phyloP scores from a whole-genome alignment of 495 filamentous ascomycete species.

The Neurospora sp. region DNA sequence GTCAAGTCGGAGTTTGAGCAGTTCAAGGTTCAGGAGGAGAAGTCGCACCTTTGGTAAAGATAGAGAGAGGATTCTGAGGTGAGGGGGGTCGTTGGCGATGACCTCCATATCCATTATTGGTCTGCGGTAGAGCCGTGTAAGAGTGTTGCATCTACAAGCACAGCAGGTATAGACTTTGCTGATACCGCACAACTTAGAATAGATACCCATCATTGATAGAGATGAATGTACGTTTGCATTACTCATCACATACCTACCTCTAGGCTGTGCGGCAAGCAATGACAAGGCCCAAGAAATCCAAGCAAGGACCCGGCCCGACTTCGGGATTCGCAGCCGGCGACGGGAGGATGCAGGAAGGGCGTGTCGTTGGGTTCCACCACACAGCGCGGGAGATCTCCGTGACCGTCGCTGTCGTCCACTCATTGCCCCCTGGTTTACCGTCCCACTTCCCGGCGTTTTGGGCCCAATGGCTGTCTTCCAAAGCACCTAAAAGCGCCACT shows the following conservation, averaged over 20 bases:
- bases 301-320: background rate
- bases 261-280: background rate
- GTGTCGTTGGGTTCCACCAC: background rate
- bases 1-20: conserved; percentile 12
- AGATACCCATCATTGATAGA: background rate
- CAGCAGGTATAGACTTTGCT: background rate
- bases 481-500: background rate
- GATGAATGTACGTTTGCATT: background rate
- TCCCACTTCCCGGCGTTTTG: background rate
- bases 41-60: conserved; percentile 14
- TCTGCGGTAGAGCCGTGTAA: background rate
- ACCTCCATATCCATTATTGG: background rate
- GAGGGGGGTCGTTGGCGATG: background rate
- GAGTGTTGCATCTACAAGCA: background rate
- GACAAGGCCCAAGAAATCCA: background rate
- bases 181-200: background rate
- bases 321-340: background rate
- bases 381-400: background rate
- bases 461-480: background rate
- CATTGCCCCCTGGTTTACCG: background rate
- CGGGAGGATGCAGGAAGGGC: background rate
- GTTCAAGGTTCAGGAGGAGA: conserved; percentile 10
- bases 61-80: background rate
- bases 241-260: background rate
- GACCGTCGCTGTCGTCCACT: background rate